Evolutionary conservation across 495 filamentous ascomycete species (phyloP).

Genomic region (Lophiostoma macrostomum): DNA sequence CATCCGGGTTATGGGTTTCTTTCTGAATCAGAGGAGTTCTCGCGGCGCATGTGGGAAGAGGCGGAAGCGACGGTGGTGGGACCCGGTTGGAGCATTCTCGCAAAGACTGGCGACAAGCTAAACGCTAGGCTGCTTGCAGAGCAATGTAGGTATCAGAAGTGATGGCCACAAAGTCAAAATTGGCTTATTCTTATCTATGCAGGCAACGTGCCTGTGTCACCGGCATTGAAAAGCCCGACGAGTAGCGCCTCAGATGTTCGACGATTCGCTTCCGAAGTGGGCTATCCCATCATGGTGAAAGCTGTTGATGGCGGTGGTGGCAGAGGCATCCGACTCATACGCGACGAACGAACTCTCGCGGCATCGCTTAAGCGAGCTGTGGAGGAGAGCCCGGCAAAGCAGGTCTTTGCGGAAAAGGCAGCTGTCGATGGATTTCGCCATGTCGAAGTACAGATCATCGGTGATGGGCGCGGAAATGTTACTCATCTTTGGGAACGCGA

Average conservation of each 20-base stretch:
- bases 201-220: constrained; percentile 51
- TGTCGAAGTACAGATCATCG: constrained; percentile 44
- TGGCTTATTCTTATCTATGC: neutral
- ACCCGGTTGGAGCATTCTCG: constrained; percentile 51
- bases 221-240: constrained; percentile 48
- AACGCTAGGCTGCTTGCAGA: constrained; percentile 53
- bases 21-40: constrained; percentile 57
- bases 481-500: constrained; percentile 44
- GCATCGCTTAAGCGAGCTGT: constrained; percentile 35
- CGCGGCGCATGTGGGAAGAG: constrained; percentile 51
- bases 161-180: neutral
- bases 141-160: constrained; percentile 39
- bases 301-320: constrained; percentile 45
- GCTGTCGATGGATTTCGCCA: constrained; percentile 44
- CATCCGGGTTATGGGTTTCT: constrained; percentile 65
- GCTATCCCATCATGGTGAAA: constrained; percentile 58
- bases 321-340: constrained; percentile 41
- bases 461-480: constrained; percentile 40
- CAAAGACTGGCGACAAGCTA: constrained; percentile 56
- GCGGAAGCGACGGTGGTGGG: constrained; percentile 52
- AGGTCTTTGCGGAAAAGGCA: constrained; percentile 50
- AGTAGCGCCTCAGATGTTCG: constrained; percentile 41
- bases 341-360: constrained; percentile 30
- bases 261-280: constrained; percentile 45
- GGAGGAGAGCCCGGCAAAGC: constrained; percentile 51